phyloP scores from a whole-genome alignment of 129 eudicot species.

The Escallonia rubra region DNA sequence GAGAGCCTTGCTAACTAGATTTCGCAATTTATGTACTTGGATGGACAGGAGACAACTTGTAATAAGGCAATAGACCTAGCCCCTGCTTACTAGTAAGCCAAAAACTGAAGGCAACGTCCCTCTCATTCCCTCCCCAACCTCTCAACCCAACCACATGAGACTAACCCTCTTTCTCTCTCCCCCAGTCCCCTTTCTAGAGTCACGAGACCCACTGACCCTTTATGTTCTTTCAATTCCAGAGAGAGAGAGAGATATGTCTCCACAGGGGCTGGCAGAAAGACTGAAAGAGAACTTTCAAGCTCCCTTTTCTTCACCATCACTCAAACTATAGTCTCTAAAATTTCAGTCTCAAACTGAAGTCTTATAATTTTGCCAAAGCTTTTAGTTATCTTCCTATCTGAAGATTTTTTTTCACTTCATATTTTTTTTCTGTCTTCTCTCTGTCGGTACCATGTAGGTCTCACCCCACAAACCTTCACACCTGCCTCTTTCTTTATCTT shows the following conservation, averaged over 20 bases:
- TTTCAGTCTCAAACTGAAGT: conserved; percentile 8
- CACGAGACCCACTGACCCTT: conserved; percentile 64
- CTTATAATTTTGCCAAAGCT: conserved; percentile 30
- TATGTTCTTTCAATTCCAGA: conserved; percentile 29
- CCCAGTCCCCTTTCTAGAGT: conserved; percentile 39
- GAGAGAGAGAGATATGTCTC: conserved; percentile 30
- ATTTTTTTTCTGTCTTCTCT: conserved; percentile 43
- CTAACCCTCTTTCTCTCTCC: conserved; percentile 10
- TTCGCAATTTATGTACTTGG: not conserved
- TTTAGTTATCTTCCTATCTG: conserved; percentile 27
- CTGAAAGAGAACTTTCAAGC: conserved; percentile 51
- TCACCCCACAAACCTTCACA: conserved; percentile 19
- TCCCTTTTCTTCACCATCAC: conserved; percentile 33
- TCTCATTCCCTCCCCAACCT: conserved; percentile 23
- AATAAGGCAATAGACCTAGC: conserved; percentile 10
- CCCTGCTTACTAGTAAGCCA: conserved; percentile 16
- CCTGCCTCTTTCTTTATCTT: not conserved
- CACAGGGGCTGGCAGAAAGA: conserved; percentile 47
- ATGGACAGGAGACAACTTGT: not conserved
- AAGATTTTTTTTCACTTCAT: conserved; percentile 30
- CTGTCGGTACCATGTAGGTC: conserved; percentile 60
- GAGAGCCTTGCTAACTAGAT: too few relatives aligned
- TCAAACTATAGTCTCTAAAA: conserved; percentile 22
- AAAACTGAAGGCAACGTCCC: conserved; percentile 34
- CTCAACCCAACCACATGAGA: conserved; percentile 36